phyloP scores from a whole-genome alignment of 345 rosid genomes.

The Jatropha curcas region DNA sequence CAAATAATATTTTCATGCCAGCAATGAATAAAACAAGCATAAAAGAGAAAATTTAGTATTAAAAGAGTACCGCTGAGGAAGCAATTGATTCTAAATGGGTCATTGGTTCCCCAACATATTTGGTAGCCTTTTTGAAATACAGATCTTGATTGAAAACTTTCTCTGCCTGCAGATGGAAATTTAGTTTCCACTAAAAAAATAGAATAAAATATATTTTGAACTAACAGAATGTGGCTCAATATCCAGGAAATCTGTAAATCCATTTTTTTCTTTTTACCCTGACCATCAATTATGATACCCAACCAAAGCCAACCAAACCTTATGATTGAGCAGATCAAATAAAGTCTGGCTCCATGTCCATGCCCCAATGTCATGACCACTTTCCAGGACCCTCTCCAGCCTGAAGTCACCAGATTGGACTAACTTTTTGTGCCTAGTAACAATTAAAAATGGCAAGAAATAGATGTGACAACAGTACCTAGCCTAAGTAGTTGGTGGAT shows the following conservation, averaged over 20 bases:
- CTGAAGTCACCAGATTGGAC: too few species aligned
- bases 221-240: neutral
- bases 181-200: too few species aligned
- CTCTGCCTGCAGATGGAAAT: slow-evolving; percentile 66
- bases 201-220: neutral
- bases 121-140: slow-evolving; percentile 86
- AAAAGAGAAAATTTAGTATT: too few species aligned
- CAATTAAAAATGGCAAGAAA: too few species aligned
- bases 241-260: neutral
- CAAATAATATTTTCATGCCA: neutral
- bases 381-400: too few species aligned
- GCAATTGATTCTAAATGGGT: slow-evolving; percentile 93
- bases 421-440: too few species aligned
- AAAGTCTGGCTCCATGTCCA: neutral
- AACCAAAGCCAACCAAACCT: neutral
- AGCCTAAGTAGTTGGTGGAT: too few species aligned
- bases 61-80: slow-evolving; percentile 78
- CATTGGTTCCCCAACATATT: slow-evolving; percentile 96
- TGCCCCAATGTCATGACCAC: too few species aligned
- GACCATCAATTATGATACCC: neutral
- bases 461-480: too few species aligned
- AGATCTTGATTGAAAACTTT: slow-evolving; percentile 92
- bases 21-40: slow-evolving; percentile 3
- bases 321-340: neutral
- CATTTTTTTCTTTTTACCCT: neutral